Percentiles rank a stretch among this genome's conserved stretches.
Conservation (phyloP, 2,329 filamentous ascomycete species). For the Pseudogymnoascus sp. region DNA sequence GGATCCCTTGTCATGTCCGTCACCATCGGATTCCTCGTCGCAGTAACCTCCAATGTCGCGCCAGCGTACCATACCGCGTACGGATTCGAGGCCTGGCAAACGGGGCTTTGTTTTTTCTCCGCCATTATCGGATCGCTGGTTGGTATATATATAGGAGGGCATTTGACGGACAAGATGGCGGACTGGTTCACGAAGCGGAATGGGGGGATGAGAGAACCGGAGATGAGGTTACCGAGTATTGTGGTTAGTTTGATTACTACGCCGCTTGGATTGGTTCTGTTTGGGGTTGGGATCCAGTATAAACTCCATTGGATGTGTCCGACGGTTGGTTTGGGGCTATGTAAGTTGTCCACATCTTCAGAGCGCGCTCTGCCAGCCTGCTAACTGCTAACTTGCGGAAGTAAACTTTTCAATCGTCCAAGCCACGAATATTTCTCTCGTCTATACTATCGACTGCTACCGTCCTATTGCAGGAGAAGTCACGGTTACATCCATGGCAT, state of each 20-base stretch:
- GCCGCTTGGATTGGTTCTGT: slow-evolving; percentile 37
- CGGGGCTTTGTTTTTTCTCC: slow-evolving; percentile 17
- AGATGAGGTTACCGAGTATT: slow-evolving; percentile 50
- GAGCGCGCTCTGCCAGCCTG: neutral
- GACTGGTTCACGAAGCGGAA: slow-evolving; percentile 41
- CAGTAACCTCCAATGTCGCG: slow-evolving; percentile 45
- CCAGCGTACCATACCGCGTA: slow-evolving; percentile 36
- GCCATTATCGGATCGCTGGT: slow-evolving; percentile 16
- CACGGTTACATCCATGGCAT: slow-evolving; percentile 43
- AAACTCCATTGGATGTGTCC: slow-evolving; percentile 46
- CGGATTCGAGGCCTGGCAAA: slow-evolving; percentile 33
- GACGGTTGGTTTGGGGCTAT: slow-evolving; percentile 43
- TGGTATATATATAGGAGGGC: slow-evolving; percentile 15
- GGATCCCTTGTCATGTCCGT: slow-evolving; percentile 29
- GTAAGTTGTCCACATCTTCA: slow-evolving; percentile 36
- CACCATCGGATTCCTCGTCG: slow-evolving; percentile 34
- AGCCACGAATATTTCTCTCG: slow-evolving; percentile 45
- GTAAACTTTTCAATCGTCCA: slow-evolving; percentile 49
- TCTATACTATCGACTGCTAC: slow-evolving; percentile 50
- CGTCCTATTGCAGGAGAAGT: slow-evolving; percentile 49
- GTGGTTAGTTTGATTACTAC: slow-evolving; percentile 42
- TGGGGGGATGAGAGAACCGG: slow-evolving; percentile 47
- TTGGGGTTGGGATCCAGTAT: slow-evolving; percentile 39
- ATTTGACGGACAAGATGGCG: slow-evolving; percentile 14
- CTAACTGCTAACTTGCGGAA: slow-evolving; percentile 17